Evolutionary conservation across 2,329 filamentous ascomycete genomes (phyloP).

Genomic region (Trichoderma simmonsii): DNA sequence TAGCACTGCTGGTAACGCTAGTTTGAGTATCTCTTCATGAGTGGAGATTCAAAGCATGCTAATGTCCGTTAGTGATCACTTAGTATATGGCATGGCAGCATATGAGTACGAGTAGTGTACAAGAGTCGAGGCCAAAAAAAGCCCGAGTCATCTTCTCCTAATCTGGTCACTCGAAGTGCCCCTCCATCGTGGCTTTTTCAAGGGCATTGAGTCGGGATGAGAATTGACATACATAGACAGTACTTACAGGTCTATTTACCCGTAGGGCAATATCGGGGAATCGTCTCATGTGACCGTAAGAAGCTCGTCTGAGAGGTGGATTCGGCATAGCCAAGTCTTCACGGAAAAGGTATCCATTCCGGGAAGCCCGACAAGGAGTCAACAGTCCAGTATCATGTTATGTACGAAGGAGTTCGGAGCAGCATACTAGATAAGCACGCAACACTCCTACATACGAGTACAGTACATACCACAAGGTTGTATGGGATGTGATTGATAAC

Average conservation of each 20-base stretch:
- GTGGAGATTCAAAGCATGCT: not conserved
- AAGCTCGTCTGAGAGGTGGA: not conserved
- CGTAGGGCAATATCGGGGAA: slow-evolving; percentile 2
- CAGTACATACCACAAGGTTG: not conserved
- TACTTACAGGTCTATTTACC: not conserved
- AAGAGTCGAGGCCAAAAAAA: not conserved
- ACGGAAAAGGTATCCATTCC: slow-evolving; percentile 2
- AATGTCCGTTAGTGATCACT: not conserved
- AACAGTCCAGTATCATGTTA: not conserved
- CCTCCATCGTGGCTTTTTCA: not conserved
- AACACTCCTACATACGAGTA: not conserved
- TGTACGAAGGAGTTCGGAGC: not conserved
- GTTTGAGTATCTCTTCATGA: not conserved
- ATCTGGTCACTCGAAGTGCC: not conserved
- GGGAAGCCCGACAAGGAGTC: slow-evolving; percentile 7
- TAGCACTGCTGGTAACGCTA: not conserved
- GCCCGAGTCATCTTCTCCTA: not conserved
- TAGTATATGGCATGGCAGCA: not conserved
- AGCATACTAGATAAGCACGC: not conserved
- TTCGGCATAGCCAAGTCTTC: not conserved
- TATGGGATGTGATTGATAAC: slow-evolving; percentile 1
- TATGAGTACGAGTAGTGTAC: not conserved
- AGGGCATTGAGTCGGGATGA: not conserved
- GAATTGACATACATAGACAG: not conserved
- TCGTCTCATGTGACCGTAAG: not conserved